Evolutionary conservation across 768 basidiomycete genomes (phyloP), one percentile per base, ranked within the genome.

Genomic region (Serendipita sp.): DNA sequence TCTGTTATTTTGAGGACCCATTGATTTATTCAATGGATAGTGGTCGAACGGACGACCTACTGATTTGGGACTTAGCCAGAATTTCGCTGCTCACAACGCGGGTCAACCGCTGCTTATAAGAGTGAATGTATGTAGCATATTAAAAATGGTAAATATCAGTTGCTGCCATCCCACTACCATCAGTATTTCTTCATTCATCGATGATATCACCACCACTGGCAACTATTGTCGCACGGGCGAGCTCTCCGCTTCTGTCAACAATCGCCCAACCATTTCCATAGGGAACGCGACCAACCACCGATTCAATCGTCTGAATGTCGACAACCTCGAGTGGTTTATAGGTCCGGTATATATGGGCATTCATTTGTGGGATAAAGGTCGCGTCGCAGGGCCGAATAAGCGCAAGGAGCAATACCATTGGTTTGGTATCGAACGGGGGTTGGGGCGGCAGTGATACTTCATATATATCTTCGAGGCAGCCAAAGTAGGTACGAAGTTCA

Each of bases 391-490:
- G 28, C 3, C 28, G 48, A 26, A 74, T 68, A n/a, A 66, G 65
- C 0, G 66, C 73, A 3, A 73, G 64, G n/a, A 73, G 64, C 34
- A 71, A 41, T 2, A 64, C 70, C 26, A 61, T 43, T 14, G 33
- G 51, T 14, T 38, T 14, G 14, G 34, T 14, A 22, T 33, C 11
- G 22, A 64, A 50, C 11, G 28, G 20, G 7, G 45, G 45, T 20
- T 50, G 20, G 17, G 20, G 14, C 3, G 2, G 63, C 2, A 74
- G 56, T 3, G 63, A 63, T 16, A 76, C 33, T 22, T 70, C 63
- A 34, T 73, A 65, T 17, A 77, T 69, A 41, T 68, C 60, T 50
- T 70, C 63, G 2, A 77, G 70, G 63, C 73, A 71, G 1, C 75
- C 75, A 66, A 67, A 77, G 65, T 71, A 74, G 17, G 68, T 66